Conservation (phyloP, 768 basidiomycete species). For the Neoboletus subvelutipes region DNA sequence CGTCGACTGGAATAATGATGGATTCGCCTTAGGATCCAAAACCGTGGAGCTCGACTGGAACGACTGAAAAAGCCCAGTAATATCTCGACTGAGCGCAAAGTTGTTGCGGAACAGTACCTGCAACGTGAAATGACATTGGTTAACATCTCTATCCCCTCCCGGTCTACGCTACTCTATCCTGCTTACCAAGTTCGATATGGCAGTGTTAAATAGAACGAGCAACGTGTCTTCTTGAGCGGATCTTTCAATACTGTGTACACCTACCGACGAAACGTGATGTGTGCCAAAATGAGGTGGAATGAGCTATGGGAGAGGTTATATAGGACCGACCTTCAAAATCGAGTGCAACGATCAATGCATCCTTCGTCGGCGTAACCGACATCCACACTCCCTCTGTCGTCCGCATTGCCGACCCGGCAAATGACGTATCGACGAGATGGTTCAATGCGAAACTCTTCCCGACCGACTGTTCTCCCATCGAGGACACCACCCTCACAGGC, state of each 20-base stretch:
- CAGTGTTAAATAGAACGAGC: conserved; percentile 63
- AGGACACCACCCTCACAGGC: conserved; percentile 65
- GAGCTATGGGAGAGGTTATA: background rate
- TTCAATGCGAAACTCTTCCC: conserved; percentile 61
- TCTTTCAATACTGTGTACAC: conserved; percentile 63
- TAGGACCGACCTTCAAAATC: conserved; percentile 55
- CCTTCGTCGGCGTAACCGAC: conserved; percentile 60
- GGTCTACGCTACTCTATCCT: conserved; percentile 26
- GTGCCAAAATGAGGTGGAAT: background rate
- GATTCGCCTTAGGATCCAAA: conserved; percentile 58
- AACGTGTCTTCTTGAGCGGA: conserved; percentile 64
- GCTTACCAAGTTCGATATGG: conserved; percentile 59
- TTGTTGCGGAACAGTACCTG: conserved; percentile 68
- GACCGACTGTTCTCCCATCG: conserved; percentile 69
- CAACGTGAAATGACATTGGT: background rate
- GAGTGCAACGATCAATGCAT: conserved; percentile 53
- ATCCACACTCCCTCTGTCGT: conserved; percentile 70
- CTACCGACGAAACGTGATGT: conserved; percentile 16
- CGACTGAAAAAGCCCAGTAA: conserved; percentile 59
- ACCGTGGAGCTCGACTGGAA: conserved; percentile 60
- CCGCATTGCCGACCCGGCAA: conserved; percentile 65
- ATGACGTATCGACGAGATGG: conserved; percentile 62
- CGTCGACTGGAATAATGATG: conserved; percentile 56
- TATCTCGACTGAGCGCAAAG: conserved; percentile 59
- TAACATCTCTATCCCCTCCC: background rate